Conservation (phyloP, 306 rosid genomes). For the Malus asiatica region DNA sequence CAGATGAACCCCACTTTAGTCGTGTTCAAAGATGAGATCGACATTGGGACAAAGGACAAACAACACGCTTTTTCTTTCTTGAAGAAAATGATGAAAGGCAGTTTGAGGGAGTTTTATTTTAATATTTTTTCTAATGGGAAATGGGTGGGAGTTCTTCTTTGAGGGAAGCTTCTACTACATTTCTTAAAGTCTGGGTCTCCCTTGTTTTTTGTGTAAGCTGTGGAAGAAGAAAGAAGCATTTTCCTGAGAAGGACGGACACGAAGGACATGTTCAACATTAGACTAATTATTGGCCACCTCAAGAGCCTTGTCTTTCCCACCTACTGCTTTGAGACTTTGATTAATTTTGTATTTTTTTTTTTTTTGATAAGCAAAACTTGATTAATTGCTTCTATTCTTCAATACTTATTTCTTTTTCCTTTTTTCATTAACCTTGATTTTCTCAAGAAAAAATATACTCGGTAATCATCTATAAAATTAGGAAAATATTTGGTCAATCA, state of each 20-base stretch:
- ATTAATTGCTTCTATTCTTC: conserved; percentile 33
- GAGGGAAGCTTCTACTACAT: conserved; percentile 44
- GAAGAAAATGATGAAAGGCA: conserved; percentile 18
- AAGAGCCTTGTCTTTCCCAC: conserved; percentile 38
- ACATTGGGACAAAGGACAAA: background rate
- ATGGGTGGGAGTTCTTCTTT: conserved; percentile 4
- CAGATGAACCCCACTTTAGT: background rate
- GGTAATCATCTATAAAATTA: background rate
- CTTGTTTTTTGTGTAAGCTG: background rate
- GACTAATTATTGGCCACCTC: conserved; percentile 20
- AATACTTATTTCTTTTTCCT: background rate
- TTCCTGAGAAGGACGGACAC: background rate
- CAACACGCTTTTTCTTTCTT: conserved; percentile 13
- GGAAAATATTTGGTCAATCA: background rate
- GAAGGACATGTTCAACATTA: background rate
- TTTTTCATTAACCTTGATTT: background rate
- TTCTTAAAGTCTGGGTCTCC: conserved; percentile 17
- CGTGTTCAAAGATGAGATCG: conserved; percentile 7
- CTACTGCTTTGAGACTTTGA: conserved; percentile 39
- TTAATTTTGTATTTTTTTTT: background rate
- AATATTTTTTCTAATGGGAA: background rate
- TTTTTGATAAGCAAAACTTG: conserved; percentile 8
- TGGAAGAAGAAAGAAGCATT: background rate
- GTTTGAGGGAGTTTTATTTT: background rate
- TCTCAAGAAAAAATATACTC: background rate